A percentile compares a stretch with the other conserved stretches of the same genome.
Evolutionary conservation across 345 rosid species (phyloP).

Genomic region (Hibiscus mutabilis): DNA sequence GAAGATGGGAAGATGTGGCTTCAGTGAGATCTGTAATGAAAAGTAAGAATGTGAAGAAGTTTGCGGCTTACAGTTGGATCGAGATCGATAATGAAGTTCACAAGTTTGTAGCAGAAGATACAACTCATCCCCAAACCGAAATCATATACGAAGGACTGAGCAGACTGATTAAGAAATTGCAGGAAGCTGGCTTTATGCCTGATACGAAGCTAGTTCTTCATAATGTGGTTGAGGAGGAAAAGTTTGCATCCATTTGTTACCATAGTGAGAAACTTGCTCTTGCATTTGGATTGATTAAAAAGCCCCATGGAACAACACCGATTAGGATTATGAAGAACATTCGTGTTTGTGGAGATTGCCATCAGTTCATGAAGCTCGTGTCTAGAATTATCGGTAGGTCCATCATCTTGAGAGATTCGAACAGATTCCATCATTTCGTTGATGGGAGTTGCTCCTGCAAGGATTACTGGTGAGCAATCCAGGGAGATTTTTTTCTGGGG

Average conservation of each 20-base stretch:
- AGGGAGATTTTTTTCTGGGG: background rate
- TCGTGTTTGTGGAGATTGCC: slow-evolving; percentile 59
- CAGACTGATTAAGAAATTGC: slow-evolving; percentile 31
- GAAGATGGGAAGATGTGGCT: slow-evolving; percentile 57
- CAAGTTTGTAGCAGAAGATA: slow-evolving; percentile 52
- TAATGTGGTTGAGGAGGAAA: slow-evolving; percentile 46
- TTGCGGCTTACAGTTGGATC: slow-evolving; percentile 59
- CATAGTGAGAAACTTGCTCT: slow-evolving; percentile 64
- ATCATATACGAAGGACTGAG: slow-evolving; percentile 34
- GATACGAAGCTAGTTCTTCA: slow-evolving; percentile 41
- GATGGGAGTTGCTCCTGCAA: slow-evolving; percentile 57
- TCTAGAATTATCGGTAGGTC: slow-evolving; percentile 31
- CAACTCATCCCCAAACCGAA: slow-evolving; percentile 41
- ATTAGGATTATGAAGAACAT: slow-evolving; percentile 57
- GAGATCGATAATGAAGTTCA: slow-evolving; percentile 44
- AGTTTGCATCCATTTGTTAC: slow-evolving; percentile 41
- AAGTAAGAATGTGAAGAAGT: slow-evolving; percentile 42
- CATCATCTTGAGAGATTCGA: slow-evolving; percentile 48
- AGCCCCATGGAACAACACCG: slow-evolving; percentile 28
- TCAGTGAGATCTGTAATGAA: slow-evolving; percentile 48
- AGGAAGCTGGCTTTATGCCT: slow-evolving; percentile 42
- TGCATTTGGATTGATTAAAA: slow-evolving; percentile 45
- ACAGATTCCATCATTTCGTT: slow-evolving; percentile 55
- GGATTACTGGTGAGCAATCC: slow-evolving; percentile 37
- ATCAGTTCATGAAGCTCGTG: slow-evolving; percentile 46